Evolutionary conservation across 2,329 filamentous ascomycete species (phyloP), one percentile per base, ranked within the genome.

Genomic region (Neonectria punicea): DNA sequence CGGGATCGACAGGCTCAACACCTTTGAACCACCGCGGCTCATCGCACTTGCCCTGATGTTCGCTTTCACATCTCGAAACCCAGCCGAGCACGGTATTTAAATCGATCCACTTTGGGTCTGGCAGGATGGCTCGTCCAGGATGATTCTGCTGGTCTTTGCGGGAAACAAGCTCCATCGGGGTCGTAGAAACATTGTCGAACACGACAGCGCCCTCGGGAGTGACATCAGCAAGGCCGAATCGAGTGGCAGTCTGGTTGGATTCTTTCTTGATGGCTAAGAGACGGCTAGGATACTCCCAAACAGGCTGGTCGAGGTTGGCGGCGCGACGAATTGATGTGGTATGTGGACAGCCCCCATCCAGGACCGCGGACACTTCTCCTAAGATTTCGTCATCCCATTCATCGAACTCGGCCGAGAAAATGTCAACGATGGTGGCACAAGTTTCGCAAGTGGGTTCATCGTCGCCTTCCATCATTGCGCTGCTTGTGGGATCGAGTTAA

Each of bases 11-110:
- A 9, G 57, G 18, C 11, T 53, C 53, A 28, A 67, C 56, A 20
- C 57, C 61, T 64, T 61, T 64, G 2, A 67, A 43, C 65, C 65
- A 67, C 20, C 46, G 41, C 7, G 65, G 65, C 28, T 64, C 65
- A 13, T 57, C 22, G 34, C 65, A 67, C 50, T 55, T 50, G 4
- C 9, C 34, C 28, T 53, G 22, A 7, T 67, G 65, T 7, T 54
- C 18, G 5, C 9, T 57, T 10, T 61, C 34, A 49, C 61, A 67
- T 32, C 16, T 43, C 3, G 41, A 53, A 11, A 51, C 47, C 65
- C 65, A 67, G 20, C 34, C 28, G 1, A 44, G 53, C 2, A 67
- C 8, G 11, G 43, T 49, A 4, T 55, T 34, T 8, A 67, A 47
- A n/a, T 67, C 47, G 30, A 67, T 55, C 61, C 65, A 67, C 14